Conservation (phyloP, 1,139 yeast species). For the Sugiyamaella paludigena region DNA sequence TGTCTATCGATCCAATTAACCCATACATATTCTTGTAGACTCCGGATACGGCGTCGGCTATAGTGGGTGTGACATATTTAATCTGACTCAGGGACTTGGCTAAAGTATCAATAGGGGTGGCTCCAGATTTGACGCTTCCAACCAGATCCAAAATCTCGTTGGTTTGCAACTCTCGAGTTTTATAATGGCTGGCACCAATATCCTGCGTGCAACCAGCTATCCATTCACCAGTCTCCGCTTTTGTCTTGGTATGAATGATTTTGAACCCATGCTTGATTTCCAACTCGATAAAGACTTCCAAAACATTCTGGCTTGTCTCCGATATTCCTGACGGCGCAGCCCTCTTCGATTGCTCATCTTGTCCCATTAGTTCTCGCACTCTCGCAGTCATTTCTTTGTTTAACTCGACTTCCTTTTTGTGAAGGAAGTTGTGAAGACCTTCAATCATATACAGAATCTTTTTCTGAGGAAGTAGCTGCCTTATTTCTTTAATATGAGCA, state of each 20-base stretch:
- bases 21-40: constrained; percentile 24
- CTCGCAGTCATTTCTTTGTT: constrained; percentile 24
- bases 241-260: constrained; percentile 23
- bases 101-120: constrained; percentile 42
- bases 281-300: constrained; percentile 1
- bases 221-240: constrained; percentile 28
- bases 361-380: constrained; percentile 25
- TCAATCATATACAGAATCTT: constrained; percentile 26
- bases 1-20: constrained; percentile 20
- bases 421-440: constrained; percentile 24
- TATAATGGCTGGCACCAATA: constrained; percentile 26
- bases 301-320: neutral
- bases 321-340: neutral
- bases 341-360: neutral
- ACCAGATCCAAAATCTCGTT: constrained; percentile 40
- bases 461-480: constrained; percentile 9
- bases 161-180: constrained; percentile 18
- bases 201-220: constrained; percentile 26
- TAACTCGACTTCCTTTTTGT: constrained; percentile 19
- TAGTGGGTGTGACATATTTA: constrained; percentile 45
- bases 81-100: constrained; percentile 46
- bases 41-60: constrained; percentile 21
- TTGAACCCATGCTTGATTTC: constrained; percentile 16
- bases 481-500: constrained; percentile 18
- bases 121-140: constrained; percentile 45